Evolutionary conservation across 345 rosid species (phyloP), one percentile per base, ranked within the genome.

Genomic region (Euphorbia lathyris): DNA sequence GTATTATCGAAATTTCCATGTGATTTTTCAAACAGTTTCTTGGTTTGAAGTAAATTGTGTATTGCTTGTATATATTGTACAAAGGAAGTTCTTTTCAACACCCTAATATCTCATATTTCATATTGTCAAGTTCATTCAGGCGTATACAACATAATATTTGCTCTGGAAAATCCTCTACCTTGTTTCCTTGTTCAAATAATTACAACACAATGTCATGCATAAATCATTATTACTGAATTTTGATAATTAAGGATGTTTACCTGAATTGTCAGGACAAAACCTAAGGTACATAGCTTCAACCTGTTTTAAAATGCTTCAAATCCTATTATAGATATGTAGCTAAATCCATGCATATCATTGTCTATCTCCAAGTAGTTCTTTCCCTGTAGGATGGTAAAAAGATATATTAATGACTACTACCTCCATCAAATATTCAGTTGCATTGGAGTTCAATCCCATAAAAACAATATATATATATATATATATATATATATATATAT

Each of bases 241-340:
- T 43, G 55, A 32, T 40, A 9, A 29, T 20, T 56, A 5, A 64
- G 13, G 14, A 71, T 59, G 22, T 26, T 43, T 80, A 80, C 96
- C 97, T 94, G 98, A 75, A 91, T 91, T 29, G 97, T 94, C 71
- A 94, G 88, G 81, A 96, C 98, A 81, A 94, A 91, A 60, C 89
- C 97, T 77, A 91, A 80, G 80, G 84, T 69, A 55, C 96, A 89
- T 20, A 63, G 72, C 90, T 87, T 91, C 63, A 94, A 85, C 76
- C 91, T 84, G 73, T 88, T 86, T 62, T 89, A 84, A 76, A 94
- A 88, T 68, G 91, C 76, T 83, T 87, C 97, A 68, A 93, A 86
- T 32, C 98, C 98, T 84, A 88, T 94, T 77, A 96, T 79, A 42
- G 98, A 86, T 52, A 94, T 86, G 78, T 87, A 94, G 83, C 97